These are phyloP conservation scores for Leucosporidium creatinivorum DNA, from an alignment of 768 basidiomycete species.

Conservation along the genomic window DNA sequence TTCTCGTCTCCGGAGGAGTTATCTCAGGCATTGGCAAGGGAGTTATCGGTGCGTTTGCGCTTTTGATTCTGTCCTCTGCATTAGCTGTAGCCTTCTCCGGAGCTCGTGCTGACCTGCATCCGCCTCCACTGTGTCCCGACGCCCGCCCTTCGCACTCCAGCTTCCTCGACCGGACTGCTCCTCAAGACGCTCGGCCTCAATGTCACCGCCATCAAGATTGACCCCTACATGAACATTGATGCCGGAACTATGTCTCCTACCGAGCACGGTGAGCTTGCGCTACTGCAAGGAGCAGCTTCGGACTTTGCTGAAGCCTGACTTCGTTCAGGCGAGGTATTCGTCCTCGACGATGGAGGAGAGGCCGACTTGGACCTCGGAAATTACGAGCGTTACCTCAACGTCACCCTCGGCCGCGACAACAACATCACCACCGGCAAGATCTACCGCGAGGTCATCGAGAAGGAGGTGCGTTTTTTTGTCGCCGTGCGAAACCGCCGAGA, in stretches of 20 bases:
- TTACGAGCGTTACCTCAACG: conserved; percentile 94
- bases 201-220: conserved; percentile 98
- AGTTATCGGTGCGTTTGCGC: conserved; percentile 66
- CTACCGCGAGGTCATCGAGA: conserved; percentile 91
- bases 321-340: conserved; percentile 84
- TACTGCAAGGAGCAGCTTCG: not conserved
- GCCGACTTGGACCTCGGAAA: conserved; percentile 97
- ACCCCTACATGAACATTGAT: conserved; percentile 99
- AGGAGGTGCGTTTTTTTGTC: conserved; percentile 60
- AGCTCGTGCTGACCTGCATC: not conserved
- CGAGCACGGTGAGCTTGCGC: conserved; percentile 69
- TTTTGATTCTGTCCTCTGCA: not conserved
- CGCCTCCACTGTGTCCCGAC: not conserved
- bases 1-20: conserved; percentile 91
- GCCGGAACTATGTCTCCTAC: conserved; percentile 98
- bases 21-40: conserved; percentile 99
- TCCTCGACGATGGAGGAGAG: conserved; percentile 95
- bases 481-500: not conserved
- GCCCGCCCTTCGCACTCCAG: conserved; percentile 47
- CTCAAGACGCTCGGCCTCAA: conserved; percentile 91
- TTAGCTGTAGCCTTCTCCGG: not conserved
- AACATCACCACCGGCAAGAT: conserved; percentile 99
- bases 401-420: conserved; percentile 87
- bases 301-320: not conserved
- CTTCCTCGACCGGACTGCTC: conserved; percentile 90